Base-by-base conservation (phyloP, 2,329 filamentous ascomycete species). In the Neoscytalidium dimidiatum region DNA sequence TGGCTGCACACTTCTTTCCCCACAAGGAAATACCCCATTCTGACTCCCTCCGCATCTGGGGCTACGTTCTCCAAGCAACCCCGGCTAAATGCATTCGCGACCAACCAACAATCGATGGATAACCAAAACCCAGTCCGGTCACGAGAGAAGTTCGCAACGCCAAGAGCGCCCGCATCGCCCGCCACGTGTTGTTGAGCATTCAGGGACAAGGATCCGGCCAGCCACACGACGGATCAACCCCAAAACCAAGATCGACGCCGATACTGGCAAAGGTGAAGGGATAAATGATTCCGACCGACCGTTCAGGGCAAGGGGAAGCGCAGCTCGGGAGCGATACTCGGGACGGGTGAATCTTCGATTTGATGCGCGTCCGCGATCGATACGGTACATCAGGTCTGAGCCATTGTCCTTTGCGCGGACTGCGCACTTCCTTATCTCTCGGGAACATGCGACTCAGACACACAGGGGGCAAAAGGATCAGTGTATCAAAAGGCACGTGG, bases 131-230 rank as follows among this genome's bases (percentile, higher is more conserved):
- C 35, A 31, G 8, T n/a, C 7, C 26, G 49, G 33, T 60, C 56
- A 60, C 41, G 56, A 46, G 56, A 46, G 56, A 33, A 14, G 4
- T 57, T 43, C 17, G 8, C 9, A 26, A 35, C 11, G 28, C 56
- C 56, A 60, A 60, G 56, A 41, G 7, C 43, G 21, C 9, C 49
- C 28, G 49, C 29, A 33, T 46, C 56, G 23, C n/a, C 5, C 17
- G 56, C 56, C 56, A 60, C 56, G 56, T 60, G 56, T 60, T 60
- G 56, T 23, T 9, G 14, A 29, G 43, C 11, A 41, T 23, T 33
- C 26, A 14, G 19, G 21, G 29, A 9, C 49, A 52, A 19, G 29
- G 29, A 4, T 21, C 14, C 46, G 46, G 11, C 5, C 46, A 49
- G 23, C 26, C 23, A 29, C 26, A 4, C n/a, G 19, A 48, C 3